These are phyloP conservation scores for Pyrenophora teres DNA, from an alignment of 2,329 filamentous ascomycete species.

Conservation along the genomic window DNA sequence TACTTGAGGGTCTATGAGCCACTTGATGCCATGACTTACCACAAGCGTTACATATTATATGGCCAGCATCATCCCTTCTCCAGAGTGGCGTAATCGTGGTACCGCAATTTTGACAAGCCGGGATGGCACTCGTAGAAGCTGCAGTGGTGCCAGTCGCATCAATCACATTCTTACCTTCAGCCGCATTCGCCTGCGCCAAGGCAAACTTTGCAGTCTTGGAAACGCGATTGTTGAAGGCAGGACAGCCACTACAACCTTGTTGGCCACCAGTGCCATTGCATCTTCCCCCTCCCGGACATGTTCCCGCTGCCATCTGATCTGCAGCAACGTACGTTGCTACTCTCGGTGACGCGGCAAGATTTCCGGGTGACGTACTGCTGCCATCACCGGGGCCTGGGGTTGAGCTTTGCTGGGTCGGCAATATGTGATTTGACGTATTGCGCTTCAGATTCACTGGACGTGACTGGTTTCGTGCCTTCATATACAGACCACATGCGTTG, in stretches of 20 bases:
- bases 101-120: slow-evolving; percentile 94
- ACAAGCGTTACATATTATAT: slow-evolving; percentile 98
- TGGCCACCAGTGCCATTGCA: slow-evolving; percentile 97
- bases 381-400: slow-evolving; percentile 44
- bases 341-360: slow-evolving; percentile 45
- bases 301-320: slow-evolving; percentile 77
- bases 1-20: too few relatives aligned
- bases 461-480: slow-evolving; percentile 89
- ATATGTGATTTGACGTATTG: slow-evolving; percentile 55
- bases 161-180: slow-evolving; percentile 21
- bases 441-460: slow-evolving; percentile 90
- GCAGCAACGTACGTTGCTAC: slow-evolving; percentile 75
- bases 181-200: slow-evolving; percentile 52
- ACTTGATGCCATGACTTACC: slow-evolving; percentile 63
- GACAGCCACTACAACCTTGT: slow-evolving; percentile 92
- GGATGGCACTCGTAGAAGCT: slow-evolving; percentile 62
- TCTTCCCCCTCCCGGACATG: slow-evolving; percentile 89
- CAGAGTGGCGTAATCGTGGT: slow-evolving; percentile 96
- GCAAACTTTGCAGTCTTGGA: slow-evolving; percentile 81
- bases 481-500: slow-evolving; percentile 94
- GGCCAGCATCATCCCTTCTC: slow-evolving; percentile 90
- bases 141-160: slow-evolving; percentile 27
- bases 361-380: slow-evolving; percentile 48
- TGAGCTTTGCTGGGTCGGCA: slow-evolving; percentile 48
- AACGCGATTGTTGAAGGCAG: slow-evolving; percentile 95